Base-by-base conservation (phyloP, 1,284 basidiomycete species). In the Leccinum subatratum region DNA sequence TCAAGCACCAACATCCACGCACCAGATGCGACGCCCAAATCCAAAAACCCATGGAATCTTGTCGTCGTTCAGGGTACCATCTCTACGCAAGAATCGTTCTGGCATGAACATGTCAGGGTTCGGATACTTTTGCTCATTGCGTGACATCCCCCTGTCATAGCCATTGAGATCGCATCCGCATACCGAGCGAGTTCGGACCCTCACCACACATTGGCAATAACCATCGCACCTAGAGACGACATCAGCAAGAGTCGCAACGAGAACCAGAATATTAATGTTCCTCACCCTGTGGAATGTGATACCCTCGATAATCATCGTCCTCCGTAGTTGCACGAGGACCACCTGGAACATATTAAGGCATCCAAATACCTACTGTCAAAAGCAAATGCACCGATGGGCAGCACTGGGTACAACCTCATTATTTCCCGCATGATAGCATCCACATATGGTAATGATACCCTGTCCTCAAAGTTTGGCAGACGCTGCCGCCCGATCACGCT, bases 401-500 rank as follows among this genome's bases (percentile, higher is more conserved):
- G n/a, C 4, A 69, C 71, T 3, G 72, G 73, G 34, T 66, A 62
- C 68, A 68, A 72, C 8, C 74, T 76, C 70, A 70, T 66, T 30
- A 58, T 77, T 69, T 84, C 82, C 37, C 79, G 77, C 18, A 83
- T 64, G 2, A 81, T 61, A 0, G 77, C 78, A 22, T 75, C 73
- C 8, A 81, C 68, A 60, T 81, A 83, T 0, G 80, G 78, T 37
- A 83, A 69, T 0, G 63, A 66, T 2, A 67, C 61, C 16, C 77
- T 67, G 62, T 84, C 83, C 6, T 70, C 72, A 25, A 82, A 79
- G 6, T 72, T 73, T 1, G 83, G 83, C 0, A 84, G 69, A 12
- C 80, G 72, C 16, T 76, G 75, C 2, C 60, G 51, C 2, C 80
- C 80, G 6, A 81, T 63, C 1, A 81, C 77, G 1, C 65, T 60